These are phyloP conservation scores for Paraconiothyrium sp. DNA, from an alignment of 2,329 filamentous ascomycete genomes.

Conservation along the genomic window DNA sequence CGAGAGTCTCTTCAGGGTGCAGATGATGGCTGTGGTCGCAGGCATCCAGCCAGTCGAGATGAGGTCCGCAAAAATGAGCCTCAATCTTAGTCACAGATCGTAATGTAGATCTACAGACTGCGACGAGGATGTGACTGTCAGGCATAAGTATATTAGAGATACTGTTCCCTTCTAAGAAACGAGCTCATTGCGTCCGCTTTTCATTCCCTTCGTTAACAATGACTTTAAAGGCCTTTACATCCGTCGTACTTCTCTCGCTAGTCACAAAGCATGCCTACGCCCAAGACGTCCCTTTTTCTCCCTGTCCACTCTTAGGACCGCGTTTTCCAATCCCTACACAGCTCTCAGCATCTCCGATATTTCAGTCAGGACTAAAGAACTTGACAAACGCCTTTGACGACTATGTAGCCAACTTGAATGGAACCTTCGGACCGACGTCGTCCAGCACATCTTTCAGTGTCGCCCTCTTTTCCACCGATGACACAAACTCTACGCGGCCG, in stretches of 20 bases:
- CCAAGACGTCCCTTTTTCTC: constrained; percentile 17
- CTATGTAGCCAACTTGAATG: constrained; percentile 18
- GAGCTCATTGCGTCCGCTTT: background rate
- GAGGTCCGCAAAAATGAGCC: background rate
- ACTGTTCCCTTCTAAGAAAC: no score
- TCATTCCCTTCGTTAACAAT: background rate
- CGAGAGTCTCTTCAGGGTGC: background rate
- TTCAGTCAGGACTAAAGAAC: constrained; percentile 24
- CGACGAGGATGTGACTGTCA: background rate
- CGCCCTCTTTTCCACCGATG: constrained; percentile 25
- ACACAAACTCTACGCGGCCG: constrained; percentile 12
- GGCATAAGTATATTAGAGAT: no score
- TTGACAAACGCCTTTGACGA: constrained; percentile 23
- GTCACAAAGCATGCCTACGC: background rate
- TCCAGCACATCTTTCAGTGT: constrained; percentile 25
- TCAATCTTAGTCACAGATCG: background rate
- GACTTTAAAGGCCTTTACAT: background rate
- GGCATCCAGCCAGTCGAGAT: background rate
- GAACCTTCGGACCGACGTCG: constrained; percentile 21
- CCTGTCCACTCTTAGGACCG: constrained; percentile 28
- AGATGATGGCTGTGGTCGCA: background rate
- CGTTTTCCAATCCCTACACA: constrained; percentile 23
- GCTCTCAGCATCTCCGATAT: constrained; percentile 11
- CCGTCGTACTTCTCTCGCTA: background rate
- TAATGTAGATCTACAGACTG: background rate